phyloP scores from a whole-genome alignment of 1,284 basidiomycete species.

The Xerocomus cyaneibrunnescens region DNA sequence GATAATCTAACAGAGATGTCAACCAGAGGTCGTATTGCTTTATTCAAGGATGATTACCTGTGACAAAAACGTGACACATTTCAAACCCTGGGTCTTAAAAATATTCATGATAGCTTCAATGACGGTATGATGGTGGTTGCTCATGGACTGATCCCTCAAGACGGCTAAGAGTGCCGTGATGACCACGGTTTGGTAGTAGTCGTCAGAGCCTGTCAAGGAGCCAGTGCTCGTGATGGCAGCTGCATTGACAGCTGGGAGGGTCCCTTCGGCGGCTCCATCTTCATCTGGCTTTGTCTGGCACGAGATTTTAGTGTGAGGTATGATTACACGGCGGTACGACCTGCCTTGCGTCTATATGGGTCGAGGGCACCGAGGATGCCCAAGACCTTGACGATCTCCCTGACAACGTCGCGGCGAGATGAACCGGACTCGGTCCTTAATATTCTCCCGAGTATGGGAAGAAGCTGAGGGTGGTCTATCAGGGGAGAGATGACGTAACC shows the following conservation, averaged over 20 bases:
- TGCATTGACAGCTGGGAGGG: constrained; percentile 59
- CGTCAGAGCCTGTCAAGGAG: constrained; percentile 67
- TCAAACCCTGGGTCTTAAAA: constrained; percentile 96
- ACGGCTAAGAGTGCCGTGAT: constrained; percentile 89
- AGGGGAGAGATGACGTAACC: constrained; percentile 94
- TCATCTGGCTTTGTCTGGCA: constrained; percentile 71
- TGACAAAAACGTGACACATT: constrained; percentile 94
- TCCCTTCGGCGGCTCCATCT: constrained; percentile 71
- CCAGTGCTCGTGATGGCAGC: constrained; percentile 49
- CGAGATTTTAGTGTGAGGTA: constrained; percentile 9
- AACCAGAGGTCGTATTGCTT: neutral
- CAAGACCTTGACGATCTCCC: constrained; percentile 92
- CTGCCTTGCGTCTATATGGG: constrained; percentile 91
- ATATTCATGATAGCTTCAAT: constrained; percentile 99
- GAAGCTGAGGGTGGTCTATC: constrained; percentile 86
- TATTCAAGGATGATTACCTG: constrained; percentile 55
- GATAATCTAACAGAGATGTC: constrained; percentile 70
- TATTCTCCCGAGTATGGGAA: constrained; percentile 87
- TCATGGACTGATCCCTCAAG: constrained; percentile 86
- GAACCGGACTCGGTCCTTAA: constrained; percentile 81
- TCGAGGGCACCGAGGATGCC: constrained; percentile 98
- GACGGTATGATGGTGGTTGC: constrained; percentile 86
- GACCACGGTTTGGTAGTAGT: constrained; percentile 98
- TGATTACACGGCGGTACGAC: constrained; percentile 9
- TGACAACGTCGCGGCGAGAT: constrained; percentile 87